Evolutionary conservation across 768 basidiomycete species (phyloP).

Genomic region (Tulasnella sp.): DNA sequence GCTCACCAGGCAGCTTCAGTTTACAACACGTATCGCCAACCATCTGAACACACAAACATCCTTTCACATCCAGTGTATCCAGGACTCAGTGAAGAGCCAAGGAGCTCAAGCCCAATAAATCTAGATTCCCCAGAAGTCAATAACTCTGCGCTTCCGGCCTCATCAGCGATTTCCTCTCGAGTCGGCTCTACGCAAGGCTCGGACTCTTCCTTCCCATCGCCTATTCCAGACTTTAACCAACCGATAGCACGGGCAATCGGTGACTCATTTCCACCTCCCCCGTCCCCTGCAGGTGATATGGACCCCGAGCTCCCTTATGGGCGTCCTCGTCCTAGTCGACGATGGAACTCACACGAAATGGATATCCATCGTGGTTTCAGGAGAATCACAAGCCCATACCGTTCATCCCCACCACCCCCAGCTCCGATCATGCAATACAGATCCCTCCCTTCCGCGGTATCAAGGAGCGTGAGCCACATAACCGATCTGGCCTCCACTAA

Average conservation of each 20-base stretch:
- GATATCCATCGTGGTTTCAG: not conserved
- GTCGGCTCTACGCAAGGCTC: too few relatives aligned
- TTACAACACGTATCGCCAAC: too few relatives aligned
- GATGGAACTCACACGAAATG: not conserved
- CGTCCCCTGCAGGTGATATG: not conserved
- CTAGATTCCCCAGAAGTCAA: too few relatives aligned
- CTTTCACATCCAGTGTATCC: too few relatives aligned
- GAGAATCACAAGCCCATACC: not conserved
- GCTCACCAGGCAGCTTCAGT: too few relatives aligned
- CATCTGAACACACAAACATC: too few relatives aligned
- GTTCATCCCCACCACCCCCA: not conserved
- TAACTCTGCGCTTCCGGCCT: too few relatives aligned
- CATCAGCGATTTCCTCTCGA: too few relatives aligned
- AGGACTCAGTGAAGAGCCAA: too few relatives aligned
- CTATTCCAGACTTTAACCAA: not conserved
- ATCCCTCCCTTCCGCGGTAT: not conserved
- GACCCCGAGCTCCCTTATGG: not conserved
- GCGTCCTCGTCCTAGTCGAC: not conserved
- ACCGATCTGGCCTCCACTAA: too few relatives aligned
- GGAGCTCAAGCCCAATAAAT: too few relatives aligned
- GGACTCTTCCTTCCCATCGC: not conserved
- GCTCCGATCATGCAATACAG: conserved; percentile 1
- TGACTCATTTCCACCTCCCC: not conserved
- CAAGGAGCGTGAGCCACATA: too few relatives aligned
- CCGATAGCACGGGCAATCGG: not conserved